A percentile compares a stretch with the other conserved stretches of the same genome.
Evolutionary conservation across 164 flowering plant species (phyloP).

Genomic region (Cinnamomum micranthum): DNA sequence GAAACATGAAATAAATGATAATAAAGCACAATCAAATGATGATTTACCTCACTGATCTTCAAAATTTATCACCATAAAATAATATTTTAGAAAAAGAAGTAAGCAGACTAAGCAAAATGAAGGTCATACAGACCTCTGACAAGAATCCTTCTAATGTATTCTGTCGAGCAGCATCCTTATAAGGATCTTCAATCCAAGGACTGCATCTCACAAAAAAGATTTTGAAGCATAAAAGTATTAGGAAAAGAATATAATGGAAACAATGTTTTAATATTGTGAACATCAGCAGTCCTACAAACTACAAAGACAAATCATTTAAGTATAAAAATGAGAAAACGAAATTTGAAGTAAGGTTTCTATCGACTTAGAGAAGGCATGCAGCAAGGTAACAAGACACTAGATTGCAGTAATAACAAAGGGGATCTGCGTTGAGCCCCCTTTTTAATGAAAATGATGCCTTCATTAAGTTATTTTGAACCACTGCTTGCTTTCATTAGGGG

Average conservation of each 20-base stretch:
- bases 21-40: neutral
- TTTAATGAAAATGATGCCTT: too few species aligned
- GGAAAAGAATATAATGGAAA: neutral
- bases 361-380: too few species aligned
- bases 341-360: neutral
- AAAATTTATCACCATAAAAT: neutral
- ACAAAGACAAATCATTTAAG: neutral
- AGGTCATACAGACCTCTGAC: slow-evolving; percentile 51
- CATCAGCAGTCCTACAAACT: too few species aligned
- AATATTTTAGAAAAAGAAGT: neutral
- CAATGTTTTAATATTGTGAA: neutral
- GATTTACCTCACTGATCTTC: neutral
- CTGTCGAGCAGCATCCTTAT: slow-evolving; percentile 70
- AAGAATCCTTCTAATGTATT: slow-evolving; percentile 84
- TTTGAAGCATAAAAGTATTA: neutral
- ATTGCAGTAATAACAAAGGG: too few species aligned
- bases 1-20: neutral
- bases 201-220: slow-evolving; percentile 23
- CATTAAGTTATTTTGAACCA: too few species aligned
- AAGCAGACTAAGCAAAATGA: neutral
- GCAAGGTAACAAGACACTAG: too few species aligned
- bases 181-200: slow-evolving; percentile 86
- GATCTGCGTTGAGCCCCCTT: too few species aligned
- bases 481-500: too few species aligned
- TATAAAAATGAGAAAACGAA: neutral